Evolutionary conservation across 2,329 filamentous ascomycete species (phyloP).

Genomic region (Xylariales sp.): DNA sequence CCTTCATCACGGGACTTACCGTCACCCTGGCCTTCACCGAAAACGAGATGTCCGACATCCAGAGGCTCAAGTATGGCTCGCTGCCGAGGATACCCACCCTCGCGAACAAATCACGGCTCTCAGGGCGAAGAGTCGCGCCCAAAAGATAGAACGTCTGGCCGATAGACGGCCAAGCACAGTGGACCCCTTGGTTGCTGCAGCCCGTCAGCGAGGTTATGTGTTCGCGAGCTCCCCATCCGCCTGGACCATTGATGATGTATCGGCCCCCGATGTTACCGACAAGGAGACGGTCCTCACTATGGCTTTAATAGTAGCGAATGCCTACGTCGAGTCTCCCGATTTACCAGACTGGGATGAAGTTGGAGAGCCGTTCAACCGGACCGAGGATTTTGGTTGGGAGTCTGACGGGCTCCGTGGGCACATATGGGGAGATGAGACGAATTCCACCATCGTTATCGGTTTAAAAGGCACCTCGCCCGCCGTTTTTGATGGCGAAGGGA

Average conservation of each 20-base stretch:
- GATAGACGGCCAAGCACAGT: slow-evolving; percentile 82
- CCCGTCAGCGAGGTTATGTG: slow-evolving; percentile 74
- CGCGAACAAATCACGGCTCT: slow-evolving; percentile 65
- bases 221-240: slow-evolving; percentile 76
- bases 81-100: slow-evolving; percentile 67
- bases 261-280: slow-evolving; percentile 84
- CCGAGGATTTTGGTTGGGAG: slow-evolving; percentile 92
- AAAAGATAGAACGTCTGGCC: slow-evolving; percentile 81
- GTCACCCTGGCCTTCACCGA: slow-evolving; percentile 80
- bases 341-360: slow-evolving; percentile 87
- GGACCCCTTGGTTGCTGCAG: slow-evolving; percentile 80
- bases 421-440: slow-evolving; percentile 87
- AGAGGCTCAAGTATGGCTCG: slow-evolving; percentile 71
- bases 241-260: slow-evolving; percentile 84
- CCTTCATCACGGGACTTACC: slow-evolving; percentile 88
- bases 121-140: slow-evolving; percentile 70
- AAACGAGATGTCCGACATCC: slow-evolving; percentile 74
- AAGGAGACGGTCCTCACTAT: slow-evolving; percentile 85
- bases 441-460: slow-evolving; percentile 89
- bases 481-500: slow-evolving; percentile 95
- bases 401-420: slow-evolving; percentile 89
- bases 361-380: slow-evolving; percentile 82
- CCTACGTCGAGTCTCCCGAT: slow-evolving; percentile 80
- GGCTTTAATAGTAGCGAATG: slow-evolving; percentile 88
- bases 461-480: slow-evolving; percentile 92